A percentile compares a stretch with the other conserved stretches of the same genome.
phyloP scores from a whole-genome alignment of 2,329 filamentous ascomycete genomes.

The Diaporthe ampelina region DNA sequence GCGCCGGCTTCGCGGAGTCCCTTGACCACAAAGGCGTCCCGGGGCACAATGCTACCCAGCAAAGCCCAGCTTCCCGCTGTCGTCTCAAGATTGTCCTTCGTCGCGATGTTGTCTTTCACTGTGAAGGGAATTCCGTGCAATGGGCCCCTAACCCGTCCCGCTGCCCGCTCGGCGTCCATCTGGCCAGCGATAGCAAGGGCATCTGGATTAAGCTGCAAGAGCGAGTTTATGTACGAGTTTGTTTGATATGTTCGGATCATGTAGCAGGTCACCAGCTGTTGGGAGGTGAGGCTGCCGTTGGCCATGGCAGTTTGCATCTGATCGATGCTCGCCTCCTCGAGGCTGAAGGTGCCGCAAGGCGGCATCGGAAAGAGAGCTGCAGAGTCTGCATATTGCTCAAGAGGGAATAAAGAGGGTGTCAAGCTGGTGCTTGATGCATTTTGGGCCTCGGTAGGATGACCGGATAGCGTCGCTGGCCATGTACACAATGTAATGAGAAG shows the following conservation, averaged over 20 bases:
- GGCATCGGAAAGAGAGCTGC: constrained; percentile 71
- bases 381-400: constrained; percentile 54
- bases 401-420: constrained; percentile 52
- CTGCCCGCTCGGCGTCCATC: constrained; percentile 71
- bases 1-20: constrained; percentile 75
- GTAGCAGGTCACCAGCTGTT: constrained; percentile 74
- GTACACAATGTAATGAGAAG: background rate
- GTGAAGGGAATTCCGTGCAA: constrained; percentile 83
- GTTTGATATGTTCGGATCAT: constrained; percentile 72
- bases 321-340: constrained; percentile 80
- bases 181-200: constrained; percentile 70
- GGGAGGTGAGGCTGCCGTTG: constrained; percentile 67
- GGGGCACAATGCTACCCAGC: constrained; percentile 74
- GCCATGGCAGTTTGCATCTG: constrained; percentile 72
- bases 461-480: background rate
- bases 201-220: constrained; percentile 79
- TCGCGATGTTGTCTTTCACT: constrained; percentile 81
- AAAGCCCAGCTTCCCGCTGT: constrained; percentile 80
- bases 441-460: background rate
- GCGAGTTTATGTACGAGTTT: constrained; percentile 72
- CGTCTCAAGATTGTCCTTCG: constrained; percentile 79
- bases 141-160: constrained; percentile 71
- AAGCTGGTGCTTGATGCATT: constrained; percentile 34
- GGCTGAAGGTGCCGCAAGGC: constrained; percentile 68
- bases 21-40: constrained; percentile 76